Evolutionary conservation across 2,329 filamentous ascomycete genomes (phyloP).

Genomic region (Calonectria henricotiae): DNA sequence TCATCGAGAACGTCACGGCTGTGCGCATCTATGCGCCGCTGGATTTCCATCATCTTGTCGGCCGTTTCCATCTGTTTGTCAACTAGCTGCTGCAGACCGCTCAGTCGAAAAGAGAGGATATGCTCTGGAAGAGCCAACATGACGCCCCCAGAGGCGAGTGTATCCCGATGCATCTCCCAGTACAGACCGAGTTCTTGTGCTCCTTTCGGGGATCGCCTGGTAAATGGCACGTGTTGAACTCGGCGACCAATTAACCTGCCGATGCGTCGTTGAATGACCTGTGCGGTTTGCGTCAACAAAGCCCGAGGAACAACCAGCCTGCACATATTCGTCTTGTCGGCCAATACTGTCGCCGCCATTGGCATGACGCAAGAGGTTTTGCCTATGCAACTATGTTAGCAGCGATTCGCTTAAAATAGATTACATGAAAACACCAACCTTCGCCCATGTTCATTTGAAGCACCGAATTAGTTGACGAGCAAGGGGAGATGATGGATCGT

Average conservation of each 20-base stretch:
- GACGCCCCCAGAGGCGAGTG: slow-evolving; percentile 64
- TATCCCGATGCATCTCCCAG: slow-evolving; percentile 57
- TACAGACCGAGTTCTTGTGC: slow-evolving; percentile 58
- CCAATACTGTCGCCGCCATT: slow-evolving; percentile 64
- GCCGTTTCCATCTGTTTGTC: slow-evolving; percentile 64
- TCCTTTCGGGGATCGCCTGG: slow-evolving; percentile 63
- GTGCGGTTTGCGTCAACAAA: slow-evolving; percentile 71
- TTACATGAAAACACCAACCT: slow-evolving; percentile 52
- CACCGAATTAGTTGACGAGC: slow-evolving; percentile 69
- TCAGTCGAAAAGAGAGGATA: slow-evolving; percentile 75
- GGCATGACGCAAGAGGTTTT: slow-evolving; percentile 74
- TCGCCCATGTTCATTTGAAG: slow-evolving; percentile 79
- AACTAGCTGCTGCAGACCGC: slow-evolving; percentile 71
- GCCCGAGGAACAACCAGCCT: slow-evolving; percentile 73
- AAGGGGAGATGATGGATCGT: slow-evolving; percentile 70
- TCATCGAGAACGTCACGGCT: slow-evolving; percentile 78
- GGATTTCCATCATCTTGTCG: slow-evolving; percentile 65
- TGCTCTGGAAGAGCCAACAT: slow-evolving; percentile 76
- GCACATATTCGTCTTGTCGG: slow-evolving; percentile 63
- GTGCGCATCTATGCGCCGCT: slow-evolving; percentile 65
- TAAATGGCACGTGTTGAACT: slow-evolving; percentile 72
- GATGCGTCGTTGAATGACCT: slow-evolving; percentile 69
- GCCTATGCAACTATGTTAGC: slow-evolving; percentile 55
- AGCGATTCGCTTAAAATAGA: too few species aligned
- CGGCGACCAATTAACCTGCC: slow-evolving; percentile 70